These are phyloP conservation scores for Naganishia antarctica DNA, from an alignment of 768 basidiomycete genomes.

Conservation along the genomic window DNA sequence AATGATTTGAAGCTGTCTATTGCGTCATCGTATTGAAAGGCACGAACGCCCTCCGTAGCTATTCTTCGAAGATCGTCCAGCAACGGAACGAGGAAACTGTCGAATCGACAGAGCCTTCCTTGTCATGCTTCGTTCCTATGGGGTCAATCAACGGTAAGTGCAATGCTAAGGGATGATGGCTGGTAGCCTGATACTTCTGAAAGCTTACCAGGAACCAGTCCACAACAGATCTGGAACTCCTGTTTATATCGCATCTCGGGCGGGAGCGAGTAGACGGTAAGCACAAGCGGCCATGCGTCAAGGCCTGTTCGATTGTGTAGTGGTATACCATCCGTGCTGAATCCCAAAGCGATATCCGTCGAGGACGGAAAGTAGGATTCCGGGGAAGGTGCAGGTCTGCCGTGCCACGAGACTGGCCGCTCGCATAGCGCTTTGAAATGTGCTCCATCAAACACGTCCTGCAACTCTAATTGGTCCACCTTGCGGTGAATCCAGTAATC, in stretches of 20 bases:
- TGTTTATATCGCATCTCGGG: neutral
- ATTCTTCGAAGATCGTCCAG: neutral
- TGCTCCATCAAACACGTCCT: conserved; percentile 2
- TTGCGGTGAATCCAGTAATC: neutral
- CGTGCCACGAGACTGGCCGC: neutral
- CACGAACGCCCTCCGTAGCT: neutral
- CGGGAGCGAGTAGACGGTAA: neutral
- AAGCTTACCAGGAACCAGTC: neutral
- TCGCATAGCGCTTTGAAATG: neutral
- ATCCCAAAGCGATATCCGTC: conserved; percentile 5
- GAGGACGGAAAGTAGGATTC: neutral
- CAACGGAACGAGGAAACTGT: neutral
- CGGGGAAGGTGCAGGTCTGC: neutral
- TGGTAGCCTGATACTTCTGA: too few relatives aligned
- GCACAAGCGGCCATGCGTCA: neutral
- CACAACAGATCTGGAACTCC: conserved; percentile 5
- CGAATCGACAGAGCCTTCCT: conserved; percentile 1
- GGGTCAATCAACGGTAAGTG: too few relatives aligned
- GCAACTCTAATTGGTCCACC: neutral
- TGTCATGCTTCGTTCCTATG: neutral
- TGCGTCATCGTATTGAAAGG: neutral
- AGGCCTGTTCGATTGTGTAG: neutral
- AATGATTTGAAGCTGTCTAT: neutral
- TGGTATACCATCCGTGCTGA: conserved; percentile 2
- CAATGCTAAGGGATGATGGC: too few relatives aligned